phyloP scores from a whole-genome alignment of 2,329 filamentous ascomycete genomes.

The Ophiosphaerella narmari region DNA sequence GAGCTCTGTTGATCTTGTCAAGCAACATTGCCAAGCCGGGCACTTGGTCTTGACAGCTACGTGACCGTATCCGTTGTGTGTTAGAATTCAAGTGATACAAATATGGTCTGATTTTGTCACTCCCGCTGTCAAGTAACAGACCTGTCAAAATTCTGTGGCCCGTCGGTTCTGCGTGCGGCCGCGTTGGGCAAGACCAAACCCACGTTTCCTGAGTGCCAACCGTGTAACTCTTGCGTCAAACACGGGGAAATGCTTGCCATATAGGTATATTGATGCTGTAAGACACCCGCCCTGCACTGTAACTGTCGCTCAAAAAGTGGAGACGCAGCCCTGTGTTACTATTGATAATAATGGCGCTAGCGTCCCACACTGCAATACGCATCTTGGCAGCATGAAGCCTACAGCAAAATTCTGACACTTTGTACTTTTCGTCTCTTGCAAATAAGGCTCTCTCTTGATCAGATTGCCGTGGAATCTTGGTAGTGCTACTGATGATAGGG shows the following conservation, averaged over 20 bases:
- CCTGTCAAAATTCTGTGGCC: conserved; percentile 38
- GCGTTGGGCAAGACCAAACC: conserved; percentile 29
- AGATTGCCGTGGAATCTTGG: background rate
- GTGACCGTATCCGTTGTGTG: conserved; percentile 25
- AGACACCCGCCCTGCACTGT: conserved; percentile 38
- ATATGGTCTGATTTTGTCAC: conserved; percentile 34
- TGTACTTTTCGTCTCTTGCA: background rate
- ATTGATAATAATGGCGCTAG: background rate
- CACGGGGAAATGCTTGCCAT: conserved; percentile 25
- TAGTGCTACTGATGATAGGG: background rate
- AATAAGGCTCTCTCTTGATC: background rate
- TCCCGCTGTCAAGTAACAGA: conserved; percentile 39
- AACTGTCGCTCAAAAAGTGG: conserved; percentile 34
- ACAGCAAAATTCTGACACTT: conserved; percentile 14
- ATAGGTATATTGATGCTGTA: conserved; percentile 27
- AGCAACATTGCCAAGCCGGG: conserved; percentile 21
- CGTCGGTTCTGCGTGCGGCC: conserved; percentile 32
- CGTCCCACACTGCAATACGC: conserved; percentile 30
- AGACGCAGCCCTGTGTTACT: conserved; percentile 29
- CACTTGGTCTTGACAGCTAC: conserved; percentile 35
- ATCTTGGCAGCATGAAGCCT: conserved; percentile 34
- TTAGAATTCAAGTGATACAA: conserved; percentile 18
- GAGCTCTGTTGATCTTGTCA: conserved; percentile 7
- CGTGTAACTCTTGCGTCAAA: conserved; percentile 24
- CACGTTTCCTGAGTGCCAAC: conserved; percentile 31